Evolutionary conservation across 306 rosid species (phyloP).

Genomic region (Cyclanthera cordifolia): DNA sequence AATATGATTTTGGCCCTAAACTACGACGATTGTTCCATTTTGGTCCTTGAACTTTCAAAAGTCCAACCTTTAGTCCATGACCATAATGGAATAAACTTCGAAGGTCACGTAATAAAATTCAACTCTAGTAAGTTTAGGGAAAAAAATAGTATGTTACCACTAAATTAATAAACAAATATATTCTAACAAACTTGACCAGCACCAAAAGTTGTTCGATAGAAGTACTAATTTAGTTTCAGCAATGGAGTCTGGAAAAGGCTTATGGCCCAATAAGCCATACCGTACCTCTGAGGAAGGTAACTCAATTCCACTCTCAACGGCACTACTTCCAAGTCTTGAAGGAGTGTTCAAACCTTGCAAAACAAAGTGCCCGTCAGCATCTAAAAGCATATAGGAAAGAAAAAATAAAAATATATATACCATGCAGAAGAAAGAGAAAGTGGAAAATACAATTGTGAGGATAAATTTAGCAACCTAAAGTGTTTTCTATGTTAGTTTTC

Average conservation of each 20-base stretch:
- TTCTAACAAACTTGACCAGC: too few relatives aligned
- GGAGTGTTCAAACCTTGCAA: conserved; percentile 48
- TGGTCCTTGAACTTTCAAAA: too few relatives aligned
- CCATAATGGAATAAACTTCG: too few relatives aligned
- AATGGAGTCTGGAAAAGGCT: background rate
- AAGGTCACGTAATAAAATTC: too few relatives aligned
- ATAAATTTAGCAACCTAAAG: conserved; percentile 45
- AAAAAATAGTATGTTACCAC: too few relatives aligned
- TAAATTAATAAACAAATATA: too few relatives aligned
- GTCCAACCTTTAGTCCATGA: too few relatives aligned
- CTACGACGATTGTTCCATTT: too few relatives aligned
- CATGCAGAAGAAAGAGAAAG: conserved; percentile 7
- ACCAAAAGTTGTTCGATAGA: background rate
- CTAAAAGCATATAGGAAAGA: conserved; percentile 16
- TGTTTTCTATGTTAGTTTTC: conserved; percentile 38
- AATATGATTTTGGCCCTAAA: too few relatives aligned
- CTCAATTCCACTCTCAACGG: conserved; percentile 46
- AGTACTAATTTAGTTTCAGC: background rate
- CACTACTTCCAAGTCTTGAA: conserved; percentile 40
- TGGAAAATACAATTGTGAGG: conserved; percentile 8
- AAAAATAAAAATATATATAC: background rate
- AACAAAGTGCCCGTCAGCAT: conserved; percentile 24
- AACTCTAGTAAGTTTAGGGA: too few relatives aligned
- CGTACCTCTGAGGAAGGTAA: conserved; percentile 78
- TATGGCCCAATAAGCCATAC: conserved; percentile 1